Evolutionary conservation across 225 moss, liverwort and hornwort species (phyloP).

Genomic region (Bryoerythrophyllum caledonicum): DNA sequence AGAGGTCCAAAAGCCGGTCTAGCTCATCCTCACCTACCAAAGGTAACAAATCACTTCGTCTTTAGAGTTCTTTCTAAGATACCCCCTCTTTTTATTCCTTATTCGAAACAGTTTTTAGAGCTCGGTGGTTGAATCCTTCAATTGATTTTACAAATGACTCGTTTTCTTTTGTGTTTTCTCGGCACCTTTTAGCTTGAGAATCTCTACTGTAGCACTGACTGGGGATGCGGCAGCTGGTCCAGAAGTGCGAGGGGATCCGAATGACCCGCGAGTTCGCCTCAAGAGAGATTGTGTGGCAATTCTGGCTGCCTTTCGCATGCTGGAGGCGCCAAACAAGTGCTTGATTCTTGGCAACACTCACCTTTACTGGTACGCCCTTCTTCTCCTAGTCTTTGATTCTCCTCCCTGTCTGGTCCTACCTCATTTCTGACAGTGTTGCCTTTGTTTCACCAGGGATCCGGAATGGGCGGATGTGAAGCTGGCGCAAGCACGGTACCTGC

Average conservation of each 20-base stretch:
- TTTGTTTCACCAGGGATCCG: conserved; percentile 61
- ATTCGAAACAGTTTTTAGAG: too few species aligned
- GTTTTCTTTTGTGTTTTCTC: background rate
- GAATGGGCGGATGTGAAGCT: conserved; percentile 89
- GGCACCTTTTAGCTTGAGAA: conserved; percentile 10
- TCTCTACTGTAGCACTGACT: background rate
- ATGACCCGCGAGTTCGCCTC: conserved; percentile 69
- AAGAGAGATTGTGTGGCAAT: conserved; percentile 91
- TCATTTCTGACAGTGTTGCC: conserved; percentile 12
- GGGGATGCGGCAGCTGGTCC: conserved; percentile 37
- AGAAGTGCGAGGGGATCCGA: conserved; percentile 67
- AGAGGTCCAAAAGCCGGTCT: conserved; percentile 42
- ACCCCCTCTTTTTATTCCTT: too few species aligned
- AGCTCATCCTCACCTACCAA: conserved; percentile 50
- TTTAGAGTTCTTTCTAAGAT: background rate
- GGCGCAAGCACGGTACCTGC: conserved; percentile 77
- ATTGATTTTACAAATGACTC: too few species aligned
- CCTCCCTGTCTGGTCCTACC: conserved; percentile 1
- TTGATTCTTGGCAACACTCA: conserved; percentile 78
- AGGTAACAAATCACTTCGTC: conserved; percentile 27
- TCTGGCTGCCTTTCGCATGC: conserved; percentile 69
- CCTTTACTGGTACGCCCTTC: conserved; percentile 69
- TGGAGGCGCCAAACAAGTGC: conserved; percentile 55
- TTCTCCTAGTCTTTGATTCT: background rate
- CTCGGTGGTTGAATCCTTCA: too few species aligned